Conservation (phyloP, 164 flowering plant genomes). For the Vitis rupestris region DNA sequence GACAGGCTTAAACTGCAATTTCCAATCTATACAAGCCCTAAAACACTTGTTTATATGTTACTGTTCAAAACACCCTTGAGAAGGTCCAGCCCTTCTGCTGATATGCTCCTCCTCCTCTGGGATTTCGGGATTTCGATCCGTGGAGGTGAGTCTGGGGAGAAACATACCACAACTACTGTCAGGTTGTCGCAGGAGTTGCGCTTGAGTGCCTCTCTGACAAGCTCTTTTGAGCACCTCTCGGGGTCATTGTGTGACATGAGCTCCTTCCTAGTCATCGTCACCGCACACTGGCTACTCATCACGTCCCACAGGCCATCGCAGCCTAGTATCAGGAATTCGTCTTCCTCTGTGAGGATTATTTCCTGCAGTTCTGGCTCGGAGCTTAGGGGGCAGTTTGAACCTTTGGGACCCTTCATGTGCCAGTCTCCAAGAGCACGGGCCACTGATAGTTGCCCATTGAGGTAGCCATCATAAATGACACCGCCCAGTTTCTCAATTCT, state of each 20-base stretch:
- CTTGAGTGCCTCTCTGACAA: conserved; percentile 43
- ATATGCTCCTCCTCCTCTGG: conserved; percentile 44
- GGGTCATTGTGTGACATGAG: conserved; percentile 41
- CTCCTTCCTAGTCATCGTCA: conserved; percentile 39
- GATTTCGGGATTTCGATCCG: conserved; percentile 32
- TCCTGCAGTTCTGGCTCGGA: conserved; percentile 43
- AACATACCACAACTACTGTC: conserved; percentile 40
- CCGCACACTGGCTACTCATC: conserved; percentile 55
- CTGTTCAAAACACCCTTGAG: conserved; percentile 36
- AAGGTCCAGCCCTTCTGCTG: conserved; percentile 56
- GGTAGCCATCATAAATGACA: conserved; percentile 41
- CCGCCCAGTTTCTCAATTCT: conserved; percentile 49
- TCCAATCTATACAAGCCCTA: not conserved
- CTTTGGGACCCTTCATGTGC: conserved; percentile 43
- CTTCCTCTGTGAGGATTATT: conserved; percentile 33
- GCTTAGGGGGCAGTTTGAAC: conserved; percentile 33
- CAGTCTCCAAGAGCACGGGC: conserved; percentile 53
- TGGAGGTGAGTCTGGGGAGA: conserved; percentile 49
- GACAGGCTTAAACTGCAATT: too few species aligned
- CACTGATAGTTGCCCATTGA: conserved; percentile 44
- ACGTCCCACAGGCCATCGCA: conserved; percentile 58
- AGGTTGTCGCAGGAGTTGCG: conserved; percentile 45
- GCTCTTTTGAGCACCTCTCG: conserved; percentile 31
- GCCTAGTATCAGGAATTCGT: conserved; percentile 44
- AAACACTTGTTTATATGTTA: not conserved